Evolutionary conservation across 2,329 filamentous ascomycete genomes (phyloP), one percentile per base, ranked within the genome.

Genomic region (Teratosphaeria epicoccoides): DNA sequence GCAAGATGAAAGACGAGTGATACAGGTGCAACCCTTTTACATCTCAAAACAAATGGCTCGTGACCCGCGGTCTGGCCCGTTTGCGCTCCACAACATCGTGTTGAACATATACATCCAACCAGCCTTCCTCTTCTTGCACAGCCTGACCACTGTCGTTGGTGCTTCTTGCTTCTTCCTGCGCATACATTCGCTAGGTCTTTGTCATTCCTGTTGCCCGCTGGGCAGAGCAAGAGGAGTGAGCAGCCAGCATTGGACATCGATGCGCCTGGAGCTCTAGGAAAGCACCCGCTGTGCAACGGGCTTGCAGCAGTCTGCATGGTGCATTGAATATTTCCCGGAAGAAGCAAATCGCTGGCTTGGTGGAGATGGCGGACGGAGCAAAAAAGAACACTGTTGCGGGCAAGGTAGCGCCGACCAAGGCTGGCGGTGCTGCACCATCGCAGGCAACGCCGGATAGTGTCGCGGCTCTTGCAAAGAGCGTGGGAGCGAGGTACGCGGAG

Each of bases 401-500:
- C 40, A 82, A 78, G 70, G 71, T 76, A 54, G 76, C 74, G 49
- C 75, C 74, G 33, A 74, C 75, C 22, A 77, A 76, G 65, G 69
- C 63, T 51, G 53, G 47, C 14, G 28, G 53, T 54, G 46, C 14
- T 20, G 43, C 46, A 26, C 47, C 29, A 53, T 50, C 52, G 72
- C 73, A 62, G 71, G 75, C 58, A 70, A 76, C 61, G 65, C 52
- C 52, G 44, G 63, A 66, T 24, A 56, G 73, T 45, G 75, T 81
- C 51, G 74, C 74, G 52, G 74, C 74, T 49, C 68, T 84, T 62
- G 77, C 74, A 66, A 79, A 77, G 67, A 77, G 77, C 47, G 76
- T 84, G 64, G 81, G 81, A 57, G 77, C 78, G 57, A 76, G 78
- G 80, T 83, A 73, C 67, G 77, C 66, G 17, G 14, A 40, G 25